Evolutionary conservation across 1,139 yeast genomes (phyloP).

Genomic region (Geotrichum europaeum): DNA sequence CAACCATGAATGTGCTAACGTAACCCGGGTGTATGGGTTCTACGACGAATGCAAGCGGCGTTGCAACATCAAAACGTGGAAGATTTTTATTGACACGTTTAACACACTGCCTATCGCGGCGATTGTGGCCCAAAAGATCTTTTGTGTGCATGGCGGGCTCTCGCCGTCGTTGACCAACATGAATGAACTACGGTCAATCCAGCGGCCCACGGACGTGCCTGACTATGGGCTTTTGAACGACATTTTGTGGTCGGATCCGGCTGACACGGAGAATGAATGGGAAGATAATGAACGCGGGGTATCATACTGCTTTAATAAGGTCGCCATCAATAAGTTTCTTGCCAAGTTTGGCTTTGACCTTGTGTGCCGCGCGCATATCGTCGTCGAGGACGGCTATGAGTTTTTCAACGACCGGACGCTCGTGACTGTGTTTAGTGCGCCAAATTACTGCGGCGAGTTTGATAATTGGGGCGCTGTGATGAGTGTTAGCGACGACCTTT

Average conservation of each 20-base stretch:
- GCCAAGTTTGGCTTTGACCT: conserved; percentile 85
- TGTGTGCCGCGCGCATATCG: conserved; percentile 98
- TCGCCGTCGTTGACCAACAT: conserved; percentile 85
- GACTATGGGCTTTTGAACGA: conserved; percentile 92
- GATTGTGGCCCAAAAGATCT: conserved; percentile 90
- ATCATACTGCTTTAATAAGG: conserved; percentile 88
- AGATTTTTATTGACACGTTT: conserved; percentile 85
- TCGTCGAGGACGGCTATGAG: conserved; percentile 97
- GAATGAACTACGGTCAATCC: conserved; percentile 87
- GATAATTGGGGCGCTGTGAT: conserved; percentile 99
- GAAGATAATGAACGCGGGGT: conserved; percentile 96
- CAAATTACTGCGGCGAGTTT: conserved; percentile 96
- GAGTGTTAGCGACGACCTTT: conserved; percentile 88
- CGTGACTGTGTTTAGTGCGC: conserved; percentile 94
- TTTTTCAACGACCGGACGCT: conserved; percentile 89
- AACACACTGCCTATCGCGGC: conserved; percentile 94
- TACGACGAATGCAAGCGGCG: conserved; percentile 96
- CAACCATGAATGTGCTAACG: conserved; percentile 95
- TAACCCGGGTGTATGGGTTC: conserved; percentile 91
- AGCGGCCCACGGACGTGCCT: conserved; percentile 95
- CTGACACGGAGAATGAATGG: conserved; percentile 93
- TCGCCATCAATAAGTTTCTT: conserved; percentile 86
- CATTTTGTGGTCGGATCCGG: conserved; percentile 93
- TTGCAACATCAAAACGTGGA: conserved; percentile 90
- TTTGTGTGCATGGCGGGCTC: conserved; percentile 96